Conservation (phyloP, 2,329 filamentous ascomycete species). For the Sodiomyces alkalinus region DNA sequence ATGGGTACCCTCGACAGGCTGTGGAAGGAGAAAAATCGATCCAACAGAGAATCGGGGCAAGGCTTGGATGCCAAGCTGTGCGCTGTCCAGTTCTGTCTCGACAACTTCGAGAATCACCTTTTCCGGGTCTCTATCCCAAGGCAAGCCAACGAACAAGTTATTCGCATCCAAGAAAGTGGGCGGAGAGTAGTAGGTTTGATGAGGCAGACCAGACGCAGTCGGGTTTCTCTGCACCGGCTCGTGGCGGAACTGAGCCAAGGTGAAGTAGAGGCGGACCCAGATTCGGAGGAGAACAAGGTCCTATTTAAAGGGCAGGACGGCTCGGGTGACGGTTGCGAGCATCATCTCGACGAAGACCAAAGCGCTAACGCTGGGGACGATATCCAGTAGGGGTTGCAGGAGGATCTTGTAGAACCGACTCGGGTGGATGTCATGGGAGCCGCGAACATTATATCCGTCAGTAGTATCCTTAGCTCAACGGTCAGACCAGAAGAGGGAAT, state of each 20-base stretch:
- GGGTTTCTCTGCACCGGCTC: neutral
- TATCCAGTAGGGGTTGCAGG: too few species aligned
- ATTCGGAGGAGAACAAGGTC: neutral
- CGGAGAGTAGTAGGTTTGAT: neutral
- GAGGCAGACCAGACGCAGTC: neutral
- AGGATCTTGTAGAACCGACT: too few species aligned
- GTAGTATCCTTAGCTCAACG: constrained; percentile 6
- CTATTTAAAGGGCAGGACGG: too few species aligned
- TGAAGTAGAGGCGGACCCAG: neutral
- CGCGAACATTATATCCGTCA: too few species aligned
- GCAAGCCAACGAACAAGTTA: neutral
- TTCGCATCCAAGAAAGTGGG: neutral
- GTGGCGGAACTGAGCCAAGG: neutral
- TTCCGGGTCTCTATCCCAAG: neutral
- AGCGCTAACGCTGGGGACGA: too few species aligned
- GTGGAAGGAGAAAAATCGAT: constrained; percentile 12
- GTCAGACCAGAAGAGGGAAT: neutral
- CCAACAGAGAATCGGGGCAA: constrained; percentile 7
- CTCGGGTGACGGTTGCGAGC: too few species aligned
- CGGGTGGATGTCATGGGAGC: too few species aligned
- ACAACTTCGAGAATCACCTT: neutral
- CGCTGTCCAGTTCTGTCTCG: neutral
- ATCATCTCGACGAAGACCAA: too few species aligned
- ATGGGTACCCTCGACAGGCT: constrained; percentile 11
- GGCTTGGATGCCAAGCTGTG: constrained; percentile 3